Evolutionary conservation across 1,284 basidiomycete species (phyloP).

Genomic region (Wolfiporia cocos): DNA sequence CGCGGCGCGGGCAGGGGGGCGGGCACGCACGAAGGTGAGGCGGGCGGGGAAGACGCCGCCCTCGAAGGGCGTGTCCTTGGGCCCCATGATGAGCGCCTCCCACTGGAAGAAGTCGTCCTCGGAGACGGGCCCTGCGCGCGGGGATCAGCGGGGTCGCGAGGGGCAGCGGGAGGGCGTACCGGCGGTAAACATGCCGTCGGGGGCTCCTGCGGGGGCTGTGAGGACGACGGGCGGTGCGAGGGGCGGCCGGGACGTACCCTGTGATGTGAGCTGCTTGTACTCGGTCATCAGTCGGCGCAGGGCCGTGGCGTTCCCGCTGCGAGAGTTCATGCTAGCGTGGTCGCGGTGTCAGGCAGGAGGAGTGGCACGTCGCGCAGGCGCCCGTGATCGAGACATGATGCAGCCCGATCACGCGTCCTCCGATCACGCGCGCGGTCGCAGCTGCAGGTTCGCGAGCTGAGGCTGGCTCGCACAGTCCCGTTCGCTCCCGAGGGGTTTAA

Average conservation of each 20-base stretch:
- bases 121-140: conserved; percentile 67
- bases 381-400: not conserved
- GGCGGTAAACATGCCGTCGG: conserved; percentile 91
- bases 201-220: conserved; percentile 51
- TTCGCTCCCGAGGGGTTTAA: too few species aligned
- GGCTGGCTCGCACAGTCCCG: too few species aligned
- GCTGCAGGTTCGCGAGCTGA: too few species aligned
- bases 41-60: conserved; percentile 94
- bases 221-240: conserved; percentile 2
- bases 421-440: too few species aligned
- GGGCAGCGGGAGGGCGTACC: conserved; percentile 37
- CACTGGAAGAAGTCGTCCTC: conserved; percentile 98
- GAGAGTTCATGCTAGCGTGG: conserved; percentile 28
- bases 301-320: conserved; percentile 52
- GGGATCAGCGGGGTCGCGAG: conserved; percentile 10
- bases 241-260: conserved; percentile 31
- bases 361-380: not conserved
- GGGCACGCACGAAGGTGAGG: conserved; percentile 77
- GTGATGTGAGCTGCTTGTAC: conserved; percentile 80
- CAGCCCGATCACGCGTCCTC: not conserved
- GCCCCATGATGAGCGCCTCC: conserved; percentile 96
- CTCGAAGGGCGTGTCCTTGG: conserved; percentile 98
- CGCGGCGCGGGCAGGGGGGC: conserved; percentile 2
- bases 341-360: not conserved
- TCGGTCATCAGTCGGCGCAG: conserved; percentile 86